These are phyloP conservation scores for Teratosphaeria pseudoeucalypti DNA, from an alignment of 2,329 filamentous ascomycete genomes.

Conservation along the genomic window DNA sequence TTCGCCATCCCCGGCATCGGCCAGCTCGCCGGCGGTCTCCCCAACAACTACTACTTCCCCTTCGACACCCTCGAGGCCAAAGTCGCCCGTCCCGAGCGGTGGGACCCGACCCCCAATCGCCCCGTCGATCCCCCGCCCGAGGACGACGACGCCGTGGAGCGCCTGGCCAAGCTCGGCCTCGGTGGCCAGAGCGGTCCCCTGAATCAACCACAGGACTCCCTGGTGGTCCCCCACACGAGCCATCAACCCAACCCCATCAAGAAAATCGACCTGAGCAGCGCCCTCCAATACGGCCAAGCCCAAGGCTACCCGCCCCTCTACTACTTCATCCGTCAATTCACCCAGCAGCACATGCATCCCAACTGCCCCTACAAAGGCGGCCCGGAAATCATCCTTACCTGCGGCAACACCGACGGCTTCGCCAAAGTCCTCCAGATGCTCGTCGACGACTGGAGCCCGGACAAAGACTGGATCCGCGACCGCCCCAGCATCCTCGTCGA, in stretches of 20 bases:
- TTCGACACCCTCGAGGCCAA: constrained; percentile 84
- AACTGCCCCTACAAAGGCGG: constrained; percentile 68
- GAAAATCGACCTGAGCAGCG: constrained; percentile 71
- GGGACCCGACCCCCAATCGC: constrained; percentile 57
- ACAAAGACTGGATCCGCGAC: constrained; percentile 54
- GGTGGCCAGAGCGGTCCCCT: constrained; percentile 19
- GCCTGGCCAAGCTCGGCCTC: constrained; percentile 9
- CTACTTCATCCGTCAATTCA: constrained; percentile 69
- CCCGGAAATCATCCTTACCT: constrained; percentile 67
- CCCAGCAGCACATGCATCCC: constrained; percentile 65
- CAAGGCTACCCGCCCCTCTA: constrained; percentile 71
- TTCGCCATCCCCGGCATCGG: constrained; percentile 55
- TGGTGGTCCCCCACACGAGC: constrained; percentile 63
- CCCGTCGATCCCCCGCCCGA: constrained; percentile 40
- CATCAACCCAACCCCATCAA: constrained; percentile 47
- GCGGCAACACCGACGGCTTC: constrained; percentile 78
- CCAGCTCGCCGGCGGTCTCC: constrained; percentile 57
- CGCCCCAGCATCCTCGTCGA: constrained; percentile 72
- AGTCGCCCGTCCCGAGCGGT: constrained; percentile 63
- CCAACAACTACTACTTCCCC: constrained; percentile 73
- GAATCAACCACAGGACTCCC: constrained; percentile 26
- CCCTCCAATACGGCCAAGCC: constrained; percentile 78
- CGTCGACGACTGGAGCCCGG: constrained; percentile 63
- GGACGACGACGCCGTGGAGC: constrained; percentile 17
- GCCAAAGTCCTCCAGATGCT: constrained; percentile 67